Percentiles rank a stretch among this genome's conserved stretches.
Evolutionary conservation across 257 asterid species (phyloP).

Genomic region (Solanum pimpinellifolium): DNA sequence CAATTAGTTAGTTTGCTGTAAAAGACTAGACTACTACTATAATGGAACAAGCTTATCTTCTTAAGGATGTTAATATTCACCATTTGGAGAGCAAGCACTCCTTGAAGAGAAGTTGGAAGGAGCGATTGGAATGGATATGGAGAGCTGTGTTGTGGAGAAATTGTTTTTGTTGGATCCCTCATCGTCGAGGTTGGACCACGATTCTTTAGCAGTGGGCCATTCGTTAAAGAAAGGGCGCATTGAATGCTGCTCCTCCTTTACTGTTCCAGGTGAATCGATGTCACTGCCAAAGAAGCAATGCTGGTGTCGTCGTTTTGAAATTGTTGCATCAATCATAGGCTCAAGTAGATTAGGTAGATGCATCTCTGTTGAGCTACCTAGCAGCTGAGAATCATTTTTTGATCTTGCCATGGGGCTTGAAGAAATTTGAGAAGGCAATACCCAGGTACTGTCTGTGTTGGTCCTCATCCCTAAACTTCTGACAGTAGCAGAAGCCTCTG

Average conservation of each 20-base stretch:
- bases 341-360: slow-evolving; percentile 31
- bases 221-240: slow-evolving; percentile 83
- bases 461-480: slow-evolving; percentile 54
- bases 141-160: slow-evolving; percentile 70
- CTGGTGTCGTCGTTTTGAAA: slow-evolving; percentile 51
- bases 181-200: slow-evolving; percentile 68
- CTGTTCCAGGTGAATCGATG: slow-evolving; percentile 28
- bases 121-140: slow-evolving; percentile 67
- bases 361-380: slow-evolving; percentile 35
- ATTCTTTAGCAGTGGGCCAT: slow-evolving; percentile 75
- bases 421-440: slow-evolving; percentile 54
- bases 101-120: slow-evolving; percentile 50
- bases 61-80: slow-evolving; percentile 25
- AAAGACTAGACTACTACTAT: neutral
- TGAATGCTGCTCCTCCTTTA: slow-evolving; percentile 57
- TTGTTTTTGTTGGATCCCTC: slow-evolving; percentile 43
- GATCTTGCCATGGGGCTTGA: slow-evolving; percentile 38
- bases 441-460: slow-evolving; percentile 43
- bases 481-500: slow-evolving; percentile 43
- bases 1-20: neutral
- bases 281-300: slow-evolving; percentile 65
- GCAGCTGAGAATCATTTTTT: slow-evolving; percentile 35
- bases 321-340: slow-evolving; percentile 28
- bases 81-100: slow-evolving; percentile 42
- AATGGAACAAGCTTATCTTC: neutral